Conservation (phyloP, 192 early-diverging fungal genomes). For the Backusella parvicylindrica region DNA sequence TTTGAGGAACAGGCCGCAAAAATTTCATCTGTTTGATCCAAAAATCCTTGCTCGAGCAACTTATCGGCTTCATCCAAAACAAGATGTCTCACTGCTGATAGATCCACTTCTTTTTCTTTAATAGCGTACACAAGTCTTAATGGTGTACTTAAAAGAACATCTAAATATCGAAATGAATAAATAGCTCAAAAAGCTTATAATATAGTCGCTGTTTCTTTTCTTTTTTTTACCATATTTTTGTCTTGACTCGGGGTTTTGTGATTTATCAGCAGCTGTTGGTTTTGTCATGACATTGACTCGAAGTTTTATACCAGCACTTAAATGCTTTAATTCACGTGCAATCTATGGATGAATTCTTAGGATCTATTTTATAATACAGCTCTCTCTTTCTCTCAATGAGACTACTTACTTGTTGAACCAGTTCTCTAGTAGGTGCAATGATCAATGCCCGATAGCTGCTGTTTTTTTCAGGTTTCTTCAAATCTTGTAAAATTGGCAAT, state of each 20-base stretch:
- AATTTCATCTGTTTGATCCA: slow-evolving; percentile 88
- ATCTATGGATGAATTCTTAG: slow-evolving; percentile 63
- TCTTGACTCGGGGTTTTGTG: slow-evolving; percentile 58
- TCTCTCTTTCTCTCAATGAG: neutral
- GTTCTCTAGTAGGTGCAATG: slow-evolving; percentile 92
- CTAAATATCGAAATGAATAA: slow-evolving; percentile 32
- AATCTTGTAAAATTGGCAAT: slow-evolving; percentile 83
- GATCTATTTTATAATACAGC: neutral
- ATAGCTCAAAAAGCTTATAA: neutral
- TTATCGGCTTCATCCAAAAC: slow-evolving; percentile 86
- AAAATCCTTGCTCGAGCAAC: slow-evolving; percentile 76
- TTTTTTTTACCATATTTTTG: slow-evolving; percentile 56
- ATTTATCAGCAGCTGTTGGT: slow-evolving; percentile 62
- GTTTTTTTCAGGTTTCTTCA: slow-evolving; percentile 72
- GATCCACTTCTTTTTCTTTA: slow-evolving; percentile 70
- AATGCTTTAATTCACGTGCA: slow-evolving; percentile 72
- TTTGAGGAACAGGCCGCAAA: slow-evolving; percentile 77
- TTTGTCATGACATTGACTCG: slow-evolving; percentile 84
- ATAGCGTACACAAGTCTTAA: slow-evolving; percentile 88
- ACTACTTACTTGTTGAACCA: slow-evolving; percentile 68
- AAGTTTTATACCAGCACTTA: slow-evolving; percentile 75
- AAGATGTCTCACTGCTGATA: slow-evolving; percentile 65
- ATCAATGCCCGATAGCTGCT: slow-evolving; percentile 85
- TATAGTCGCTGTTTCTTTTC: slow-evolving; percentile 1
- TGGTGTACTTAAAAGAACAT: slow-evolving; percentile 93